Conservation (phyloP, 2,329 filamentous ascomycete genomes). For the Verticillium longisporum region DNA sequence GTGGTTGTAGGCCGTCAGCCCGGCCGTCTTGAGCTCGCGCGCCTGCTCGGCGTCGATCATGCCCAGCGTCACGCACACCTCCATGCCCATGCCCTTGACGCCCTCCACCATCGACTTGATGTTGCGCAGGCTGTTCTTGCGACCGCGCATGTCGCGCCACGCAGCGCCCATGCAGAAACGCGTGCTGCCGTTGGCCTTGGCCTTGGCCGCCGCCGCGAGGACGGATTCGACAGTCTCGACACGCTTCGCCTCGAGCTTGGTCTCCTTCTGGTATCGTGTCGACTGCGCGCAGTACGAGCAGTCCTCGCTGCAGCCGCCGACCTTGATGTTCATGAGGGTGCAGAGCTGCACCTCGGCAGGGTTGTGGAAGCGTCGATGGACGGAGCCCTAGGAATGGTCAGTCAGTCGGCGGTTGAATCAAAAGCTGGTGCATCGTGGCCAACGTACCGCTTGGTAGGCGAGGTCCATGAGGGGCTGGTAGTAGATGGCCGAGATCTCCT, state of each 20-base stretch:
- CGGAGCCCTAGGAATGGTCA: slow-evolving; percentile 46
- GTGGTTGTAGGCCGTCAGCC: slow-evolving; percentile 89
- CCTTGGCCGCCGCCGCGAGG: slow-evolving; percentile 67
- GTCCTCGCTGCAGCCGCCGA: slow-evolving; percentile 85
- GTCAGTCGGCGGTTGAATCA: background rate
- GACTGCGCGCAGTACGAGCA: slow-evolving; percentile 92
- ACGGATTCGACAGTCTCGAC: slow-evolving; percentile 76
- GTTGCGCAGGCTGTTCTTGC: slow-evolving; percentile 76
- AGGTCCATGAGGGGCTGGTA: slow-evolving; percentile 75
- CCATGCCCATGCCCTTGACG: slow-evolving; percentile 77
- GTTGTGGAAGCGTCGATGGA: slow-evolving; percentile 82
- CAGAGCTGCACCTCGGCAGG: slow-evolving; percentile 83
- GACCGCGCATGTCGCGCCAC: slow-evolving; percentile 89
- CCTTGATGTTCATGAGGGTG: slow-evolving; percentile 96
- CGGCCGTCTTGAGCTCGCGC: slow-evolving; percentile 73
- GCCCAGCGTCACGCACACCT: slow-evolving; percentile 86
- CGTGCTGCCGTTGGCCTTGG: slow-evolving; percentile 78
- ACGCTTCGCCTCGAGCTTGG: slow-evolving; percentile 73
- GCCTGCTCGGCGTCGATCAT: slow-evolving; percentile 85
- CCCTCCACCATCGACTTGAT: slow-evolving; percentile 82
- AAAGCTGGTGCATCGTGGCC: too few species aligned
- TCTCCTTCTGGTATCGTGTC: slow-evolving; percentile 68
- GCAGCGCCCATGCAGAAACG: slow-evolving; percentile 94
- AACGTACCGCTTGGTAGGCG: slow-evolving; percentile 60
- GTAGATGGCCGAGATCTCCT: slow-evolving; percentile 78